Evolutionary conservation across 208 protist genomes (phyloP), one percentile per base, ranked within the genome.

Genomic region (Crithidia expoeki): DNA sequence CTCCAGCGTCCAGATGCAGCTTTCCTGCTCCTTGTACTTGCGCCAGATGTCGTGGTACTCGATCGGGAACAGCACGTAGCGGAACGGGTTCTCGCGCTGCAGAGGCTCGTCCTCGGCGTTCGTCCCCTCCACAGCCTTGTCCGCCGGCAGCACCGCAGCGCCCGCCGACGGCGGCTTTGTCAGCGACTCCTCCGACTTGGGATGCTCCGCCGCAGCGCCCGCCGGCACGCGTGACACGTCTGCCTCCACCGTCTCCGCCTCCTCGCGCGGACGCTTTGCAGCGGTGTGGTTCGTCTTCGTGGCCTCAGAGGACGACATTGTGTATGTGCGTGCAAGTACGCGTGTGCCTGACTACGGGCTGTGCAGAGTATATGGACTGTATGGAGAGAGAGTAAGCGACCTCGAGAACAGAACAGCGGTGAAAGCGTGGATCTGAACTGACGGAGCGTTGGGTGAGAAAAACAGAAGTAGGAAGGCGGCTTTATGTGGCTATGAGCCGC

Each of bases 11-110:
- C 98, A 99, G 84, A 99, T 98, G 57, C 86, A 97, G 68, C 91
- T 90, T 85, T 98, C 94, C 68, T 98, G 96, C 84, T 99, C 98
- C 93, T 99, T 99, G 90, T 99, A 99, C 94, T 99, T 99, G 74
- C 98, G 74, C 98, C 98, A 99, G 36, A 99, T 96, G 49, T 98
- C 94, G 34, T 81, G 81, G 81, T 99, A 95, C 80, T 98, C 83
- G 77, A 99, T 99, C 42, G 98, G 98, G 81, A 99, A 99, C 34
- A 99, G 76, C 44, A 99, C 98, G 72, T 98, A 99, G 64, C 99
- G 97, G 73, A 95, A 76, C 28, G 94, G 91, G 84, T 99, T 99
- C 52, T 98, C 95, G 65, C 79, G 94, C 47, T 98, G 89, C 30
- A 99, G 78, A 51, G 97, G 97, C 88, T 99, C 98, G 52, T 95